Evolutionary conservation across 352 stramenopile species (phyloP).

Genomic region (Phytopythium delawarense): DNA sequence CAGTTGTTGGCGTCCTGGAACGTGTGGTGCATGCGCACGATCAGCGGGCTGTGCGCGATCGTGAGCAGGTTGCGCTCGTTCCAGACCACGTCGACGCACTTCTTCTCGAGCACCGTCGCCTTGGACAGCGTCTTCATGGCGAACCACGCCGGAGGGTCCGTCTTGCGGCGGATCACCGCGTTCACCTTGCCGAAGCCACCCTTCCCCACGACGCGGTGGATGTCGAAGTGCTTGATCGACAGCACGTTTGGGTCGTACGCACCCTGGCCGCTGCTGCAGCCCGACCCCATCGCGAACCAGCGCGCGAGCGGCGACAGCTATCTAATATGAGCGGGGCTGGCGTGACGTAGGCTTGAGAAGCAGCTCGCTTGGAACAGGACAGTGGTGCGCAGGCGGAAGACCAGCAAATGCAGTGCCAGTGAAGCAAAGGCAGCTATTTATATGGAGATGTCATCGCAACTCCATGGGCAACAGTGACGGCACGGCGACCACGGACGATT

Average conservation of each 20-base stretch:
- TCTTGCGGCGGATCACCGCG: slow-evolving; percentile 59
- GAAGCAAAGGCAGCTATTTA: too few relatives aligned
- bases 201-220: slow-evolving; percentile 62
- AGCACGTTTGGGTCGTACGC: slow-evolving; percentile 36
- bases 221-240: slow-evolving; percentile 54
- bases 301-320: neutral
- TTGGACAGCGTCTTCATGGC: slow-evolving; percentile 75
- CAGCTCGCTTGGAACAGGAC: too few relatives aligned
- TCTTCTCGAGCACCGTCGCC: slow-evolving; percentile 48
- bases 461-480: too few relatives aligned
- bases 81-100: slow-evolving; percentile 70
- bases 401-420: too few relatives aligned
- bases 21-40: slow-evolving; percentile 65
- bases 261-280: slow-evolving; percentile 25
- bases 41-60: slow-evolving; percentile 34
- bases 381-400: too few relatives aligned
- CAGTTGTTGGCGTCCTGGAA: slow-evolving; percentile 66
- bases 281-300: slow-evolving; percentile 27
- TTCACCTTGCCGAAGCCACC: slow-evolving; percentile 78
- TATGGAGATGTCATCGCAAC: too few relatives aligned
- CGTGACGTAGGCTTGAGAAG: neutral
- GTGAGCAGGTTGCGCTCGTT: slow-evolving; percentile 71
- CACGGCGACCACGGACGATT: too few relatives aligned
- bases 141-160: slow-evolving; percentile 46
- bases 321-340: too few relatives aligned